Evolutionary conservation across 176 grass and related monocot genomes (phyloP), one percentile per base, ranked within the genome.

Genomic region (Carex scoparia): DNA sequence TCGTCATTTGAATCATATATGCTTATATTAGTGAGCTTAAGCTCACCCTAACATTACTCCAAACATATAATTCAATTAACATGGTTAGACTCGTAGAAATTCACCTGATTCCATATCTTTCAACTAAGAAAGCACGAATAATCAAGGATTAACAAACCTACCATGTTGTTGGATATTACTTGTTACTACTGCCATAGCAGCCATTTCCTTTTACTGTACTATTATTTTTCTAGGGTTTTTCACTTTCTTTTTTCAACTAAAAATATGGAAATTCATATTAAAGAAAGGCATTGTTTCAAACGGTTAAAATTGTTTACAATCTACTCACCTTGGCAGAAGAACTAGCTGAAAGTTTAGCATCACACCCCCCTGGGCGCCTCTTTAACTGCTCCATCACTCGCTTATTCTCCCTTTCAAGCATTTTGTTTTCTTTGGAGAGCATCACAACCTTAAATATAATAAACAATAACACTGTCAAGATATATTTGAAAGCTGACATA

Each of bases 371-470:
- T 53, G 55, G 73, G 73, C 28, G 10, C 51, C 73, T 53, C 73
- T 78, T 78, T 12, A 78, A 28, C 13, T 78, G 44, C n/a, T 78
- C 51, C 28, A 27, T 8, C 2, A 78, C 32, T 10, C 11, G 16
- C 48, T 78, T 78, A 31, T 56, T 78, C 2, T 78, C 19, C 27
- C 51, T 78, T 51, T 78, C 51, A 48, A 48, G 73, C 13, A 54
- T 54, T 77, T 69, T 69, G 32, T 69, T 78, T 78, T 78, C 73
- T 53, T 78, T 18, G 11, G 73, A 78, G 14, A 78, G 51, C 4
- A 78, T 1, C 51, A 53, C 28, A 27, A 78, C 73, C 73, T 78
- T 53, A 55, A 56, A 78, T 56, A 11, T 18, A 40, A 69, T 69
- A 16, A 69, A 69, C 33, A 40, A 10, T 0, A 69, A 30, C 40